Base-by-base conservation (phyloP, 2,329 filamentous ascomycete species). In the Fusarium stilboides region DNA sequence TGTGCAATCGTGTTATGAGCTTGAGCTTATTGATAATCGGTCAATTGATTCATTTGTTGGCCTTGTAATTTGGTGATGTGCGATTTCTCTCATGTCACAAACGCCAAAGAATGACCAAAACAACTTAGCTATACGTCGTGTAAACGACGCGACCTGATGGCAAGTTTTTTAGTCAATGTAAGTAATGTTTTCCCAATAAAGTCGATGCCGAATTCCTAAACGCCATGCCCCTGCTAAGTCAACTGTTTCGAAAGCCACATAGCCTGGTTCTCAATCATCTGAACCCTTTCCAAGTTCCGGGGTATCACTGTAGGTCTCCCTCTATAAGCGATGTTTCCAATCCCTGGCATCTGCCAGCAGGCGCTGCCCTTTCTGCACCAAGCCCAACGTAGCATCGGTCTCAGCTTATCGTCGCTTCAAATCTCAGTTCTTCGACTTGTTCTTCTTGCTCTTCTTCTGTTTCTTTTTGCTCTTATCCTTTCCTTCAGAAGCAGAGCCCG, bases 401-500 rank as follows among this genome's bases (percentile, higher is more conserved):
- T 42, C 13, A 22, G 20, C 34, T 49, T 6, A 28, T 19, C 6
- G 12, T 17, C 28, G 9, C 19, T 22, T 19, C 13, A n/a, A 5
- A 15, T 17, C 37, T 49, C 47, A 72, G 31, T 68, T 73, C 59
- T 75, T 80, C 19, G 70, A 62, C 69, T 77, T 80, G 54, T 62
- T 67, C 62, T 77, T 77, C 67, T 79, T 78, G 42, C 61, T 71
- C 69, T 76, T 74, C 53, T 78, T 80, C 59, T 79, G 78, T 42
- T 75, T 77, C 71, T 76, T 76, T 57, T 76, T 78, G 60, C 64
- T 72, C 63, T 76, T 77, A 6, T 63, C 72, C 37, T 72, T 62
- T 24, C 52, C 47, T 6, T 57, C 68, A n/a, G 63, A 50, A 13
- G 46, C 47, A 34, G 73, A 67, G 19, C 61, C 57, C 5, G 74